Base-by-base conservation (phyloP, 805 yeast genomes). In the Candida montana region DNA sequence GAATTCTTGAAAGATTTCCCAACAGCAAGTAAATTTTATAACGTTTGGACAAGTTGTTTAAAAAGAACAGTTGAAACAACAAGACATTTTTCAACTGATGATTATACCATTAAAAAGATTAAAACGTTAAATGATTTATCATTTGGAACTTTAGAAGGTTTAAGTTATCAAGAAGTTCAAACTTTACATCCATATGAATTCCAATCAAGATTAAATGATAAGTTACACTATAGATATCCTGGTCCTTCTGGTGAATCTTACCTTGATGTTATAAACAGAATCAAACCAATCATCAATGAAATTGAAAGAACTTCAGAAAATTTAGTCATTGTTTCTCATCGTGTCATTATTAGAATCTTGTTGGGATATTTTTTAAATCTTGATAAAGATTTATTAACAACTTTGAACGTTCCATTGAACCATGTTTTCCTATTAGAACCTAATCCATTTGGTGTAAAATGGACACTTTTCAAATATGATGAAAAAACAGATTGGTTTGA, bases 181-280 rank as follows among this genome's bases (percentile, higher is more conserved):
- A 65, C 63, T 10, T 65, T 68, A 47, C 77, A 72, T 54, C 96
- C 97, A 0, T 75, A 75, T 29, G 98, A 91, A 60, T 91, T 82
- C 57, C 77, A 74, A 32, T 75, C 88, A 15, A 74, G 98, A 44
- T 64, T 87, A 51, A 68, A 72, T 32, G 83, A 88, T 62, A 91
- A 91, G 62, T 70, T 91, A 52, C 70, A 82, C 15, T 91, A 91
- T 62, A 70, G 99, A 46, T 91, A 91, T 58, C 99, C 98, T 2
- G 99, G 99, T 4, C 85, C 88, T 37, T 97, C 98, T 7, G 99
- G 99, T 15, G 99, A 91, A 62, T 85, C 95, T 0, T 91, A 91
- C 53, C 65, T 91, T 51, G 98, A 91, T 63, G 99, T 93, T 11
- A 83, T 93, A 55, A 87, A 89, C 50, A 72, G 99, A 47, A 71